Evolutionary conservation across 345 rosid genomes (phyloP), one percentile per base, ranked within the genome.

Genomic region (Abelmoschus esculentus): DNA sequence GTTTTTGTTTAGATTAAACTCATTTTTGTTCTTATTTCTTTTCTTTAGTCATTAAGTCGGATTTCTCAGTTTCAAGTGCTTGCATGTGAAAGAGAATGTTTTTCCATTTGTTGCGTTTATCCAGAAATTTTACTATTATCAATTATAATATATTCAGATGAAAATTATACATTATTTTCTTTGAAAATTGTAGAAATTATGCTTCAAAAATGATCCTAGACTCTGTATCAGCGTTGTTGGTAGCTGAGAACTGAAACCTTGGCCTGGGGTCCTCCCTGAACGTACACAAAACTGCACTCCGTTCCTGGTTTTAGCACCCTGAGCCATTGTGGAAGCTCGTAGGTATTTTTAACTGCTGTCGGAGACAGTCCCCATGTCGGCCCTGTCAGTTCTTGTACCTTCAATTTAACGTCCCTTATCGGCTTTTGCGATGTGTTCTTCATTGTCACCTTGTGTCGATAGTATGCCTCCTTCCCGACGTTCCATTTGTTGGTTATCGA

Each of bases 191-290:
- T 40, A 40, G 9, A 36, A 22, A 22, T 22, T 22, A 38, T 38
- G 42, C 42, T 42, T 10, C 46, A 42, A 42, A 42, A 42, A 10
- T 0, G 26, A 22, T 22, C 26, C 26, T 22, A 22, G 26, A 22
- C 26, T 22, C 26, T 22, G n/a, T n/a, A 22, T 22, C 26, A 22
- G 26, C 26, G 26, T 0, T 22, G 26, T 22, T 22, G 26, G 26
- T 22, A 22, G 26, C 26, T 22, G 26, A 22, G 26, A 22, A 22
- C 26, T 22, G 26, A 22, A 22, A 22, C 26, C 26, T 22, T 22
- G 26, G 26, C 96, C 63, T 89, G 96, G 4, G 98, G 96, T 3
- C 96, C 90, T 1, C 84, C 96, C 73, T 90, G 96, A 8, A 89
- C 79, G 7, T 92, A 90, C 59, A 89, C 85, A 32, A 89, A 90